Conservation (phyloP, 495 filamentous ascomycete species). For the Penicillium herquei region DNA sequence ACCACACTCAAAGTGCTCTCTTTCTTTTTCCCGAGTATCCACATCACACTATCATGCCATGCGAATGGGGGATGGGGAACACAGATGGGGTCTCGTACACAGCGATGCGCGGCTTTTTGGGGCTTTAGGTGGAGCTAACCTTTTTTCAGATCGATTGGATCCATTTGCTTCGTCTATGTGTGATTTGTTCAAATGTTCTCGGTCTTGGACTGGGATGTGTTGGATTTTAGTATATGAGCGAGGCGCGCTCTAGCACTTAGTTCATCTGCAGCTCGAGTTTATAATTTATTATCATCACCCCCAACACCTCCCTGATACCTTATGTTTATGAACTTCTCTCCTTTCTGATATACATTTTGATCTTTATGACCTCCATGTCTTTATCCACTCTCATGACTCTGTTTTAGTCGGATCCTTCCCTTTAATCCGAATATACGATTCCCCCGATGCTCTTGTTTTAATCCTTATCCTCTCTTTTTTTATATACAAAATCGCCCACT, state of each 20-base stretch:
- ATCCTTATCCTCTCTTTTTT: not conserved
- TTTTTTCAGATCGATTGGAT: slow-evolving; percentile 6
- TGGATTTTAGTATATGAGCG: too few relatives aligned
- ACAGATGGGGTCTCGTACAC: not conserved
- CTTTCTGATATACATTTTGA: too few relatives aligned
- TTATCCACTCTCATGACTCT: not conserved
- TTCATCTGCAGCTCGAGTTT: too few relatives aligned
- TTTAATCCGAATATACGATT: not conserved
- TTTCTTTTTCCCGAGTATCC: not conserved
- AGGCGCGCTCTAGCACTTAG: too few relatives aligned
- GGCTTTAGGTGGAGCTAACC: slow-evolving; percentile 4
- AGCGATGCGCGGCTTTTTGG: slow-evolving; percentile 1
- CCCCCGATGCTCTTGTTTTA: not conserved
- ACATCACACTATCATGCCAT: slow-evolving; percentile 7
- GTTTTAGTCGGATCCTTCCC: not conserved
- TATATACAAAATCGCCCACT: not conserved
- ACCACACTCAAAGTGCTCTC: not conserved
- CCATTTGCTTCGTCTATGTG: slow-evolving; percentile 2
- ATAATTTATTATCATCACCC: too few relatives aligned
- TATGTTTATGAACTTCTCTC: too few relatives aligned
- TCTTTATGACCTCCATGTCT: not conserved
- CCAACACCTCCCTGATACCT: too few relatives aligned
- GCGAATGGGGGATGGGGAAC: slow-evolving; percentile 7
- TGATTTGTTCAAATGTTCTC: slow-evolving; percentile 5
- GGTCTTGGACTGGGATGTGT: not conserved